Base-by-base conservation (phyloP, 331 rosid genomes). In the Cydonia oblonga region DNA sequence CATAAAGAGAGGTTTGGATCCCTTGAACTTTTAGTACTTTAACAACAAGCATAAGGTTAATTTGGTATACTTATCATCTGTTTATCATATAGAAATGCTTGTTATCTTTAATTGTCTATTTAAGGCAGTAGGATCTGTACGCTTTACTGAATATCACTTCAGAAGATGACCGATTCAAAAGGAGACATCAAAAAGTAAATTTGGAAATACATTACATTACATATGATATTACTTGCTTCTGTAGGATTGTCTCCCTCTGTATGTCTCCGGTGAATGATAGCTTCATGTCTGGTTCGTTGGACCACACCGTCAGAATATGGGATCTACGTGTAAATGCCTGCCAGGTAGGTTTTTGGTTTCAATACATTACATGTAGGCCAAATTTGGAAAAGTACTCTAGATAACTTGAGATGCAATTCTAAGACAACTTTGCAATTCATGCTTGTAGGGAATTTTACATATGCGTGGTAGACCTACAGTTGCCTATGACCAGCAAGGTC, bases 201-300 rank as follows among this genome's bases (percentile, higher is more conserved):
- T 9, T 9, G 42, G 42, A 0, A 38, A 38, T 38, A 38, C 11
- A 38, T 38, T 35, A 35, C 42, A 35, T 35, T 35, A 3, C 42
- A 9, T 38, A 9, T 38, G 13, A 38, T 54, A 1, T 52, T 46
- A 69, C 40, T 51, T 83, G 54, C 52, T 79, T 70, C 73, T 81
- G 66, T 67, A 93, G 98, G 75, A 89, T 93, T 72, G 92, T 93
- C 71, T 91, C 98, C 9, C 96, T 93, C 70, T 93, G 98, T 85
- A 93, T 93, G 98, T 93, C 98, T 75, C 98, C 97, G 2, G 86
- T 91, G 77, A 93, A 93, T 57, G 98, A 93, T 79, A 91, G 98
- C 85, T 93, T 93, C 91, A 93, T 93, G 97, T 93, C 98, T 58
- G 98, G 97, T 80, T 93, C 98, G 44, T 71, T 88, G 51, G 98